These are phyloP conservation scores for Oryza coarctata DNA, from an alignment of 176 grass and related monocot species.

Conservation along the genomic window DNA sequence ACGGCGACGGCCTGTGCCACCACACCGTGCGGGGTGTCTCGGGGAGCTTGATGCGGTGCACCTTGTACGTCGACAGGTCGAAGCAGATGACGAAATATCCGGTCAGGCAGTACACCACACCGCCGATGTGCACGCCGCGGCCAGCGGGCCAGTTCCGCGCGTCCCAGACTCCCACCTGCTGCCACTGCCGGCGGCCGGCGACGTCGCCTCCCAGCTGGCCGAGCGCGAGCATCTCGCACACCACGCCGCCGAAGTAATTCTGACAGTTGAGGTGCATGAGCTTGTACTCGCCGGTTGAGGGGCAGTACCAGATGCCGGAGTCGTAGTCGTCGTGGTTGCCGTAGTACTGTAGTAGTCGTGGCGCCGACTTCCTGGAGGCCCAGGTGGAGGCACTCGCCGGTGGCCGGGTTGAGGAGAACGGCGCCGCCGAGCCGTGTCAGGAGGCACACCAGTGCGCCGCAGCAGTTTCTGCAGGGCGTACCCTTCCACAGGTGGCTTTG, in stretches of 20 bases:
- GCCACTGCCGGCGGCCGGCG: neutral
- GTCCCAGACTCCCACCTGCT: neutral
- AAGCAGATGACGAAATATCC: neutral
- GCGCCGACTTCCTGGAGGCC: neutral
- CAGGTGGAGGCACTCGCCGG: neutral
- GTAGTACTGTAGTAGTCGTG: no score
- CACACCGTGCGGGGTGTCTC: no score
- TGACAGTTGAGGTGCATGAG: neutral
- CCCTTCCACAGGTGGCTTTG: no score
- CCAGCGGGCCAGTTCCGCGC: neutral
- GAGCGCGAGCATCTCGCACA: slow-evolving; percentile 1
- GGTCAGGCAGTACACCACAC: slow-evolving; percentile 5
- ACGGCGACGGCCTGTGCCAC: neutral
- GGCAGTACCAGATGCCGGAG: neutral
- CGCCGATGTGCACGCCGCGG: neutral
- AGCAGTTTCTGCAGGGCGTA: slow-evolving; percentile 14
- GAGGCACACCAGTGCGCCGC: neutral
- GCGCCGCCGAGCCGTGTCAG: neutral
- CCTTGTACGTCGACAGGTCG: neutral
- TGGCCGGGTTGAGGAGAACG: slow-evolving; percentile 7
- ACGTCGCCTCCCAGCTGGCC: neutral
- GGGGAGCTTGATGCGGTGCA: neutral
- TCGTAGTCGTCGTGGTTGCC: no score
- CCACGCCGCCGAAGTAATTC: neutral
- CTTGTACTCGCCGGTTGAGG: slow-evolving; percentile 1